Evolutionary conservation across 176 grass and related monocot species (phyloP), one percentile per base, ranked within the genome.

Genomic region (Triticum turgidum): DNA sequence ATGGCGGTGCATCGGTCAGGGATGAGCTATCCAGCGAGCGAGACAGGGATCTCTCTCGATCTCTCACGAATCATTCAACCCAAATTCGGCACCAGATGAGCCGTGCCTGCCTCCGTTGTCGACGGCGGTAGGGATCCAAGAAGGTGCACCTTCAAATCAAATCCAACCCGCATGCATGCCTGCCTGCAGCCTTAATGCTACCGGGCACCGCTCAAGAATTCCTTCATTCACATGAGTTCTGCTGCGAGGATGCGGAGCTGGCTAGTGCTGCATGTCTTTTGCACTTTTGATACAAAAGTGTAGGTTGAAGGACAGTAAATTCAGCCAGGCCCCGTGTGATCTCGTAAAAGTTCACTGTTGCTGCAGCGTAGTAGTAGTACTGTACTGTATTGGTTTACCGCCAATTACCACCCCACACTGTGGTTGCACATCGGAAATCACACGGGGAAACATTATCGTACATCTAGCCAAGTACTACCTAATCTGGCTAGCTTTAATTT

Each of bases 1-100:
- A 82, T 91, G 83, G 14, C 69, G 22, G 84, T 78, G 89, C 89
- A 87, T 84, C 51, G 51, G 51, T 54, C 81, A 84, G 61, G 52
- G 81, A 76, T 85, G 89, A 88, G 49, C 72, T 17, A 69, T 35
- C 32, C 34, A 20, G 33, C 80, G 38, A 91, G 77, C 24, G 33
- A 76, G 84, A 68, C 18, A 81, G 77, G 18, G 89, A 91, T 87
- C 45, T 84, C 54, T 7, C 54, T 58, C 18, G 18, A 56, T 56
- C 51, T 56, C 17, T 56, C 89, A 87, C 52, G 86, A 85, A 59
- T 85, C 65, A 78, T 64, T 8, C 56, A 73, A 25, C 42, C 70
- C 52, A 52, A 32, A 24, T 56, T 77, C 77, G 54, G 38, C 86
- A 82, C 82, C 82, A 35, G 65, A 54, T 17, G 49, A 17, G 58